Conservation (phyloP, 2,329 filamentous ascomycete genomes). For the Pseudogymnoascus sp. region DNA sequence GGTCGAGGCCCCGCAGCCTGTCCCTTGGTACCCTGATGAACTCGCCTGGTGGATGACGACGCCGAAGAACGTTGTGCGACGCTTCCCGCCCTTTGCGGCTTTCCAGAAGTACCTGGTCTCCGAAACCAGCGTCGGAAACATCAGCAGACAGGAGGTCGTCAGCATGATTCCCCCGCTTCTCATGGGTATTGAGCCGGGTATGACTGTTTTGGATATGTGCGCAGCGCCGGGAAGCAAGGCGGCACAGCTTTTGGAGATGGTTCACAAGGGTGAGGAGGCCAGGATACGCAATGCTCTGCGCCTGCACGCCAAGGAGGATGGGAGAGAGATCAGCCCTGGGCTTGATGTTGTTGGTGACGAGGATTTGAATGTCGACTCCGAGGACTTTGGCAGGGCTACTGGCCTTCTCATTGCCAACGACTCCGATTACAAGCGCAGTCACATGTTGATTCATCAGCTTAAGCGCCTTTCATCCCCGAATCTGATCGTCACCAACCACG, state of each 20-base stretch:
- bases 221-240: conserved; percentile 96
- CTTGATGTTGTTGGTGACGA: conserved; percentile 36
- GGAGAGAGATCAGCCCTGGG: conserved; percentile 43
- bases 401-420: conserved; percentile 94
- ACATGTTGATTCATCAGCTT: conserved; percentile 96
- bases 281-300: conserved; percentile 65
- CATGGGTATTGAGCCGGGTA: conserved; percentile 82
- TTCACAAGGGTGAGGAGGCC: conserved; percentile 86
- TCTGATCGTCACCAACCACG: conserved; percentile 93
- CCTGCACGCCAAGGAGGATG: conserved; percentile 52
- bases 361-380: conserved; percentile 45
- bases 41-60: conserved; percentile 98
- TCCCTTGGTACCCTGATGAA: conserved; percentile 89
- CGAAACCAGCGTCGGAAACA: conserved; percentile 94
- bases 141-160: conserved; percentile 93
- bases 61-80: conserved; percentile 88
- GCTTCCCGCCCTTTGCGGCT: conserved; percentile 84
- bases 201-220: conserved; percentile 91
- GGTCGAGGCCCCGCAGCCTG: conserved; percentile 72
- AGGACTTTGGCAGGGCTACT: conserved; percentile 78
- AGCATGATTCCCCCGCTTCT: conserved; percentile 97
- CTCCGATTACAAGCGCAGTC: conserved; percentile 89
- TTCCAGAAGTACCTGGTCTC: conserved; percentile 98
- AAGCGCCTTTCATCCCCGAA: conserved; percentile 96
- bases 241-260: conserved; percentile 86